These are phyloP conservation scores for Orbilia brochopaga DNA, from an alignment of 2,329 filamentous ascomycete species.

Conservation along the genomic window DNA sequence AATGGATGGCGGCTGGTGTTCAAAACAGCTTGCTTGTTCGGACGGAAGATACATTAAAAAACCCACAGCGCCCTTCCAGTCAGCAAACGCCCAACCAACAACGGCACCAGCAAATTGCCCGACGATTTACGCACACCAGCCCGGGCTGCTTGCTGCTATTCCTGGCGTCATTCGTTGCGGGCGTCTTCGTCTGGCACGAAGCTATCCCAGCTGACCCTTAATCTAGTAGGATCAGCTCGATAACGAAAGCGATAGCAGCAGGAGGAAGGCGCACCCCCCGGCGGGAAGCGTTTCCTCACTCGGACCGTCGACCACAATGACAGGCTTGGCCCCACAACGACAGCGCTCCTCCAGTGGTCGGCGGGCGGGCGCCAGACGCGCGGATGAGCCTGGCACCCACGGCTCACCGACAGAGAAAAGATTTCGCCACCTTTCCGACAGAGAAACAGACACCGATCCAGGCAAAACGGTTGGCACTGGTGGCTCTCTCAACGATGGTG, in stretches of 20 bases:
- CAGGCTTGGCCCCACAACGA: not conserved
- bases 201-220: not conserved
- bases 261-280: not conserved
- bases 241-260: slow-evolving; percentile 4
- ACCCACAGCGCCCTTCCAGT: not conserved
- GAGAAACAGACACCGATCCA: too few relatives aligned
- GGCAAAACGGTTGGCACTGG: not conserved
- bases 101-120: not conserved
- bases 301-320: not conserved
- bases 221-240: not conserved
- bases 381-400: too few relatives aligned
- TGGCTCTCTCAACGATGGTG: not conserved
- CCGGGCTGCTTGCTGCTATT: not conserved
- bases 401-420: too few relatives aligned
- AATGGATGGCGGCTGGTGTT: not conserved
- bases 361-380: too few relatives aligned
- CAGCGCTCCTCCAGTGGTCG: not conserved
- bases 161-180: not conserved
- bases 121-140: not conserved
- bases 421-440: too few relatives aligned
- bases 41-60: not conserved
- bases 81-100: not conserved
- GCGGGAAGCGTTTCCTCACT: not conserved
- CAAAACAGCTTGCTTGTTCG: not conserved
- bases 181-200: not conserved